Base-by-base conservation (phyloP, 2,329 filamentous ascomycete species). In the Neonectria coccinea region DNA sequence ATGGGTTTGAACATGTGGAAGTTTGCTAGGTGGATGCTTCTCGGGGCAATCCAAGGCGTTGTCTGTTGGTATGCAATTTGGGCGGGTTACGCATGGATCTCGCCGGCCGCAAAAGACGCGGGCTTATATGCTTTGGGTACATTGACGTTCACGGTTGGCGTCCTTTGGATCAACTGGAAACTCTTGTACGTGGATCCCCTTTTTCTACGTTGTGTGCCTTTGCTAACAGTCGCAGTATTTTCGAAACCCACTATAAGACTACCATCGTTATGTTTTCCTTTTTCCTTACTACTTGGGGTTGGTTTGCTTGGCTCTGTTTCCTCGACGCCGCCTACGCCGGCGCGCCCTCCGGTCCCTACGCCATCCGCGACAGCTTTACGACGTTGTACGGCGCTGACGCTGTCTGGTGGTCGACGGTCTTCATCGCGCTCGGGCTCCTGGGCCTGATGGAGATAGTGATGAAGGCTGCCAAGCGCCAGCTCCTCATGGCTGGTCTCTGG, bases 211-310 rank as follows among this genome's bases (percentile, higher is more conserved):
- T 22, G 10, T 22, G 11, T 44, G 31, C 3, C 10, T 29, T 52
- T 29, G 39, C 77, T 78, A 70, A 77, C 61, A 4, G 3, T 22
- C 11, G 18, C 70, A 79, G 88, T 69, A 86, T 92, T 65, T 83
- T 97, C 57, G 92, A 96, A 79, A 91, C 91, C 10, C 91, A 94
- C 78, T 89, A 91, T 82, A 93, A 93, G 73, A 88, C 90, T 1
- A 72, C 85, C 59, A 84, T 93, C 29, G 88, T 92, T 33, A 83
- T 86, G 68, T 77, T 82, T 42, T 82, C 83, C 39, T 88, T 91
- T 76, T 76, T 86, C 68, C 73, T 90, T 69, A 91, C 89, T 5
- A 80, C 86, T 4, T 76, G 78, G 3, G 92, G 92, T 29, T 97
- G 93, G 86, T 88, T 84, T 77, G 78, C 77, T 4, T 97, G 93